Evolutionary conservation across 106 monocot genomes (phyloP), one percentile per base, ranked within the genome.

Genomic region (Allium sativum): DNA sequence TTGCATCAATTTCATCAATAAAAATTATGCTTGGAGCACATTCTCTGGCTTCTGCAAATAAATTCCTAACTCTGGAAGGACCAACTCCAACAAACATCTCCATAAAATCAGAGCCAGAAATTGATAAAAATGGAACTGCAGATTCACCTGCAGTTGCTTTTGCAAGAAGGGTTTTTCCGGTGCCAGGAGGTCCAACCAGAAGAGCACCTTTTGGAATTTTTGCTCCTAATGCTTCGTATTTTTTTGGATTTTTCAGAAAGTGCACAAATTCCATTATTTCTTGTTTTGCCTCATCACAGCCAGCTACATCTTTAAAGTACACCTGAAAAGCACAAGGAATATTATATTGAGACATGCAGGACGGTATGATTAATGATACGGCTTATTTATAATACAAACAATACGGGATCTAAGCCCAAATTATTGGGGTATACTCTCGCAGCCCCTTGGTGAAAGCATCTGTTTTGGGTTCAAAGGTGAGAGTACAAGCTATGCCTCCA

Each of bases 11-110:
- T 61, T 92, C 91, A 71, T 92, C 91, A 70, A 92, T 87, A 72
- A 87, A 92, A 18, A 92, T 76, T 61, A 92, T 92, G 58, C 91
- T 87, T 42, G 91, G 91, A 21, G 91, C 86, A 76, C 77, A 81
- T 18, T 83, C 78, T 53, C 94, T 78, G n/a, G 94, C 94, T 81
- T 95, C 94, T 69, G 81, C 78, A 64, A 95, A 95, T 56, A 95
- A 69, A 59, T 76, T 96, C 52, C 95, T 78, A 6, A 96, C 95
- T 56, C 95, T 81, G 19, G 87, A 84, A 31, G 95, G 95, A 50
- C 95, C 95, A 58, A 96, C 90, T 41, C 95, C 95, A 72, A 96
- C 95, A 79, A 96, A 96, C 90, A 96, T 96, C 68, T 96, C 90
- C 90, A 90, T 84, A 56, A 96, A 96, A 68, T 96, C 90, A 40